Evolutionary conservation across 805 yeast genomes (phyloP), one percentile per base, ranked within the genome.

Genomic region (Zygosaccharomyces bisporus): DNA sequence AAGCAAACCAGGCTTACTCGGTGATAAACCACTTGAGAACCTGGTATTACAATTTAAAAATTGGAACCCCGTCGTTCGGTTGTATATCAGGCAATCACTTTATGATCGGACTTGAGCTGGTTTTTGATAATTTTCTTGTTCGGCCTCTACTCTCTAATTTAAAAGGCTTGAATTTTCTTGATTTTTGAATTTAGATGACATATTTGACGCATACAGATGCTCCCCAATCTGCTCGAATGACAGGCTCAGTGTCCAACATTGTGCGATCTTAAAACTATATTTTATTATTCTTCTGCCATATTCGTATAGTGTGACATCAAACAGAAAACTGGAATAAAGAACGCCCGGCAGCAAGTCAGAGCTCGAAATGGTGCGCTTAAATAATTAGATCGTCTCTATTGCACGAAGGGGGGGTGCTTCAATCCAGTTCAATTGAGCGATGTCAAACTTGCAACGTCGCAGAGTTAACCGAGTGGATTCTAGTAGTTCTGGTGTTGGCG

Each of bases 381-480:
- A 27, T 10, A 27, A 13, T 21, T 4, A 13, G 7, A 4, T n/a
- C 16, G 31, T 27, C 14, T 27, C 14, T 3, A 27, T 27, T 27
- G 31, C n/a, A 14, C 14, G n/a, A 27, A 14, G 30, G 31, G 31
- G 30, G 31, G 31, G 18, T 21, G 23, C 18, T 39, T 30, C 34
- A 20, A 24, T 19, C 27, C 24, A 23, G 35, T 30, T 24, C 42
- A 30, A 19, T 37, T 37, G 32, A 25, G 40, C 40, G 32, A 69
- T 71, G 75, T 79, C 85, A 7, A 82, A 82, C 23, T 71, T 84
- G 55, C 86, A 83, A 59, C 85, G 90, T 72, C 87, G 91, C 62
- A 81, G 87, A 65, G 86, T 85, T 14, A 79, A 70, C 54, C 69
- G 61, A 52, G 65, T 57, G 24, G 67, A 59, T 33, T 50, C 64